Evolutionary conservation across 148 eudicot genomes (phyloP), one percentile per base, ranked within the genome.

Genomic region (Rhododendron ovatum): DNA sequence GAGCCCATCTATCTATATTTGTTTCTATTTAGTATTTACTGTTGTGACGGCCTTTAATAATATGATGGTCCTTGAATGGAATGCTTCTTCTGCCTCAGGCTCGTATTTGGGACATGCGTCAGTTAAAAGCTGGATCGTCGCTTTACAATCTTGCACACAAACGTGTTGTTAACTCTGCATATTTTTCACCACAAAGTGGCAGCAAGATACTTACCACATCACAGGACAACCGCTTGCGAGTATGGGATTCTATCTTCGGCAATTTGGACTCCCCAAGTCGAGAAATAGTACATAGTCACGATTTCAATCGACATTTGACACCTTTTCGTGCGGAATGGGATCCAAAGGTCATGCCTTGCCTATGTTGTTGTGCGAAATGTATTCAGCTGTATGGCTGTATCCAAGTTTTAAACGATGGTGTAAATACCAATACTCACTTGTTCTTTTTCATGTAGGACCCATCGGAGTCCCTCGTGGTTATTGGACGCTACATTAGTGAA

Each of bases 301-400:
- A 97, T 93, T 97, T 97, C 85, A 97, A 97, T 87, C 86, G 99
- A 81, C 94, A 97, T 88, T 86, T 97, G 87, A 97, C 99, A 77
- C 92, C 98, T 82, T 97, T 97, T 65, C 91, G 94, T 57, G 99
- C 98, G 59, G 99, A 97, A 90, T 97, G 99, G 99, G 98, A 97
- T 89, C 98, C 98, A n/a, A 97, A 97, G 98, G 99, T 95, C 86
- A 81, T 84, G 26, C 15, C 13, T 53, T 55, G 50, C 79, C 41
- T 12, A 33, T 53, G 45, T 74, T 33, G 20, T 47, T 12, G 50
- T 14, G 35, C 9, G 24, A 73, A 84, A 73, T 57, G n/a, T 7
- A 22, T 51, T 84, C 51, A 10, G 15, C 35, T 26, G 35, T 65
- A 9, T 20, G 63, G 61, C 61, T 51, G 15, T 15, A 30, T 45